These are phyloP conservation scores for Zychaea mexicana DNA, from an alignment of 371 early-diverging fungal genomes.

Conservation along the genomic window DNA sequence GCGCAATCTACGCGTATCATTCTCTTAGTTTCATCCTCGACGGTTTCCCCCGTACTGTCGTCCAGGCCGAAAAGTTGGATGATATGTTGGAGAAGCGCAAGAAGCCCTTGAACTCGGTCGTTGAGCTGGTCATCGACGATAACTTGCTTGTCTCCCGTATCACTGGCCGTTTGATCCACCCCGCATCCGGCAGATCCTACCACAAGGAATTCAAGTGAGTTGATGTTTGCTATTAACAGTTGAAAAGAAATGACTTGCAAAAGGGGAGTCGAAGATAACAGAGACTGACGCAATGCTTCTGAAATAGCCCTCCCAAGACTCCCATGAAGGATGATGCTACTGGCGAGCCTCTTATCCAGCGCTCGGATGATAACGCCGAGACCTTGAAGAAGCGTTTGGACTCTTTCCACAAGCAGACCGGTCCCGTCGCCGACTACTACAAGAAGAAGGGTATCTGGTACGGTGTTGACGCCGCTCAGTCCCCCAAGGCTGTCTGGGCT, in stretches of 20 bases:
- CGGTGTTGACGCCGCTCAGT: constrained; percentile 93
- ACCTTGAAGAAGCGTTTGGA: constrained; percentile 93
- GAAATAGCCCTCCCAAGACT: constrained; percentile 85
- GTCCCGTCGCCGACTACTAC: constrained; percentile 97
- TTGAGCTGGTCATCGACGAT: constrained; percentile 95
- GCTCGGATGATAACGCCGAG: constrained; percentile 97
- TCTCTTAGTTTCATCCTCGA: constrained; percentile 95
- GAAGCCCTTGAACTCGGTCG: constrained; percentile 86
- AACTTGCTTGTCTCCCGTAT: constrained; percentile 92
- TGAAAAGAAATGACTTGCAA: neutral
- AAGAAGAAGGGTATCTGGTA: constrained; percentile 90
- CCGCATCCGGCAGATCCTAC: constrained; percentile 95
- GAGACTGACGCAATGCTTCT: neutral
- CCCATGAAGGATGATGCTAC: constrained; percentile 94
- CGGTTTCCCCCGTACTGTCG: constrained; percentile 99
- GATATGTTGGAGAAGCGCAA: constrained; percentile 85
- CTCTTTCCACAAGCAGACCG: constrained; percentile 95
- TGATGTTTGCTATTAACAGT: neutral
- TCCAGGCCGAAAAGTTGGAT: constrained; percentile 98
- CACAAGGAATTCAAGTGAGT: constrained; percentile 89
- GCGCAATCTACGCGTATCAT: neutral
- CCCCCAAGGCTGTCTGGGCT: constrained; percentile 90
- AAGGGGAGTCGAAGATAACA: neutral
- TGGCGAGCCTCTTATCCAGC: constrained; percentile 95
- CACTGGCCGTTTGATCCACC: constrained; percentile 95